Evolutionary conservation across 2,329 filamentous ascomycete species (phyloP).

Genomic region (Fusarium sarcochroum): DNA sequence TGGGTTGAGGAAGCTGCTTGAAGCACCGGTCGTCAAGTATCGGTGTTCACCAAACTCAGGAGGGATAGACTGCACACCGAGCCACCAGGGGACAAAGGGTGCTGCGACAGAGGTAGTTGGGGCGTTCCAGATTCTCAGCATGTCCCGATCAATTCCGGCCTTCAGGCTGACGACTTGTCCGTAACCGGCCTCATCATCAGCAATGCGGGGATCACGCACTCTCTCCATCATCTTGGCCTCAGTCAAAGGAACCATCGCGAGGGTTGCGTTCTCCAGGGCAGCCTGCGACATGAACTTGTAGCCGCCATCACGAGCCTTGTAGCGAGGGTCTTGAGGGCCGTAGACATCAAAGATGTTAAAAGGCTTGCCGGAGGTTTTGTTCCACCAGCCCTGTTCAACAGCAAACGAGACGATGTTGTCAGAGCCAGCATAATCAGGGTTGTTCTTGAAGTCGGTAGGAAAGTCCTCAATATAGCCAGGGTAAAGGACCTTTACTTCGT

Average conservation of each 20-base stretch:
- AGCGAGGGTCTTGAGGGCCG: slow-evolving; percentile 38
- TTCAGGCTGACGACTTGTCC: slow-evolving; percentile 42
- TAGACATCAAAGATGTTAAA: slow-evolving; percentile 46
- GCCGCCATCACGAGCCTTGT: slow-evolving; percentile 43
- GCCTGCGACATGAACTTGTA: slow-evolving; percentile 48
- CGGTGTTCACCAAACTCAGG: slow-evolving; percentile 42
- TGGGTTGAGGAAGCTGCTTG: slow-evolving; percentile 44
- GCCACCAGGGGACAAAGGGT: slow-evolving; percentile 45
- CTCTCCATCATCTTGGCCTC: slow-evolving; percentile 45
- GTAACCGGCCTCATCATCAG: slow-evolving; percentile 44
- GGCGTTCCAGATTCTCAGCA: slow-evolving; percentile 44
- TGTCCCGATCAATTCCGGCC: slow-evolving; percentile 28
- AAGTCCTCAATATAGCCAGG: slow-evolving; percentile 45
- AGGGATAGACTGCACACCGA: slow-evolving; percentile 38
- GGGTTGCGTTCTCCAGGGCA: slow-evolving; percentile 37
- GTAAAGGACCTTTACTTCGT: slow-evolving; percentile 44
- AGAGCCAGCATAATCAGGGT: slow-evolving; percentile 34
- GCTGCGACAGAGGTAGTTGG: slow-evolving; percentile 37
- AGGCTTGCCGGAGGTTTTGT: slow-evolving; percentile 28
- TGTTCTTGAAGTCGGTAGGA: slow-evolving; percentile 26
- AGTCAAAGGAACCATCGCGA: slow-evolving; percentile 40
- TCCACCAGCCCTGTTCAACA: slow-evolving; percentile 45
- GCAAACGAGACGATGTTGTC: slow-evolving; percentile 45
- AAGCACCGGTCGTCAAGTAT: slow-evolving; percentile 43
- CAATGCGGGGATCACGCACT: slow-evolving; percentile 40